phyloP scores from a whole-genome alignment of 2,329 filamentous ascomycete genomes.

The Curvularia eragrostidis region DNA sequence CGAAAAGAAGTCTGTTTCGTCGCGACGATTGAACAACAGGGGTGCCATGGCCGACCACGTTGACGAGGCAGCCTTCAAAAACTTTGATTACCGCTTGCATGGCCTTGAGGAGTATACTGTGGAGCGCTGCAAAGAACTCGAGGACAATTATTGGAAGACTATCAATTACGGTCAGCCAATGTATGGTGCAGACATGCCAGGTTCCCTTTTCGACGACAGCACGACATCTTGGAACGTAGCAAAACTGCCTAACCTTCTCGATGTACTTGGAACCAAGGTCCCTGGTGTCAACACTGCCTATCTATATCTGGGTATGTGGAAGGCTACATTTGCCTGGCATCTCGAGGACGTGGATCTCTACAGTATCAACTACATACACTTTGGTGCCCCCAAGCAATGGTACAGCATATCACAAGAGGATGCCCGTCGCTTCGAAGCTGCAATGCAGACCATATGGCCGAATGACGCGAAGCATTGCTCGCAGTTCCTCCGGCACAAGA shows the following conservation, averaged over 20 bases:
- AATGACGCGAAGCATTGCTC: constrained; percentile 93
- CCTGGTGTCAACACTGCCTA: constrained; percentile 98
- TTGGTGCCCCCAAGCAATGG: constrained; percentile 98
- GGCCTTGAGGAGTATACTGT: constrained; percentile 84
- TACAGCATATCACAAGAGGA: constrained; percentile 98
- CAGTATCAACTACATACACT: constrained; percentile 99
- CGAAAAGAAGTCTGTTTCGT: constrained; percentile 74
- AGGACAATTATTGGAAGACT: constrained; percentile 96
- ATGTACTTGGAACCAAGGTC: constrained; percentile 92
- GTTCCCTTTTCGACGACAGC: constrained; percentile 88
- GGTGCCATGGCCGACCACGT: constrained; percentile 78
- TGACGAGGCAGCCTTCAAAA: constrained; percentile 88
- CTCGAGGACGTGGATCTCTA: constrained; percentile 98
- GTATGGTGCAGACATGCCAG: constrained; percentile 96
- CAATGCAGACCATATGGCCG: constrained; percentile 95
- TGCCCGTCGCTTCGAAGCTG: constrained; percentile 87
- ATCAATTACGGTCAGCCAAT: constrained; percentile 93
- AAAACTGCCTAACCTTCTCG: constrained; percentile 89
- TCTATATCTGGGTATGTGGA: constrained; percentile 99
- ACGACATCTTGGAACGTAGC: constrained; percentile 92
- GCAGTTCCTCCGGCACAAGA: constrained; percentile 97
- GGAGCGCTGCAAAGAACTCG: constrained; percentile 92
- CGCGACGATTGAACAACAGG: constrained; percentile 84
- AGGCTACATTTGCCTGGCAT: constrained; percentile 99
- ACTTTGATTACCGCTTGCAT: constrained; percentile 89